Base-by-base conservation (phyloP, 2,329 filamentous ascomycete species). In the Sporothrix inflata region DNA sequence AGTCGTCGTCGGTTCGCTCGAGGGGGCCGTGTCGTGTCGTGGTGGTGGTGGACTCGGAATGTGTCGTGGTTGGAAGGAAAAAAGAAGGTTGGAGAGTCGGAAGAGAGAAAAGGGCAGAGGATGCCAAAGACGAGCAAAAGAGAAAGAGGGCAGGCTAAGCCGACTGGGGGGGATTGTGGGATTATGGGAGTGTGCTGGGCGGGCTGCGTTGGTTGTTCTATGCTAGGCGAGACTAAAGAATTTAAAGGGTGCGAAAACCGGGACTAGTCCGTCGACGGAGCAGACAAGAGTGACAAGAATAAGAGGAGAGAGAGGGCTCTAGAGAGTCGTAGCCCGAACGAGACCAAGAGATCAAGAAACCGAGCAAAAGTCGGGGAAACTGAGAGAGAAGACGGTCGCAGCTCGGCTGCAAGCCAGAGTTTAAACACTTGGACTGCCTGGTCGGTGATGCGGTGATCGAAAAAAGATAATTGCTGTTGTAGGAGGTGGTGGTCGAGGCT, bases 161-260 rank as follows among this genome's bases (percentile, higher is more conserved):
- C 42, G 38, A 71, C 38, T 42, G 55, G 40, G 53, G 68, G 55
- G 63, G 30, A n/a, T 16, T 69, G 70, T 68, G 70, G 65, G 63
- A 57, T 69, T 68, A 53, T 68, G 66, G 47, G 66, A 69, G 61
- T 69, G 55, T 69, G 53, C 27, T 51, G 70, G 65, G 70, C 55
- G 63, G 51, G 51, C 66, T 45, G 65, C 65, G 71, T 72, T 45
- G 65, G 71, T 55, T 68, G 71, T 55, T 68, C 16, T 60, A 51
- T 71, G 40, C 61, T 72, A 53, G 27, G n/a, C 42, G 53, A 69
- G 65, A 60, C 65, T 69, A 68, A 67, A 61, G 61, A 69, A 55
- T 42, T 49, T 34, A 65, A 72, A 53, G 34, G 45, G 71, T 72
- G 71, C 71, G 71, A 72, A 72, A 72, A 72, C 55, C 70, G 71